phyloP scores from a whole-genome alignment of 2,329 filamentous ascomycete species.

The Albophoma yamanashiensis region DNA sequence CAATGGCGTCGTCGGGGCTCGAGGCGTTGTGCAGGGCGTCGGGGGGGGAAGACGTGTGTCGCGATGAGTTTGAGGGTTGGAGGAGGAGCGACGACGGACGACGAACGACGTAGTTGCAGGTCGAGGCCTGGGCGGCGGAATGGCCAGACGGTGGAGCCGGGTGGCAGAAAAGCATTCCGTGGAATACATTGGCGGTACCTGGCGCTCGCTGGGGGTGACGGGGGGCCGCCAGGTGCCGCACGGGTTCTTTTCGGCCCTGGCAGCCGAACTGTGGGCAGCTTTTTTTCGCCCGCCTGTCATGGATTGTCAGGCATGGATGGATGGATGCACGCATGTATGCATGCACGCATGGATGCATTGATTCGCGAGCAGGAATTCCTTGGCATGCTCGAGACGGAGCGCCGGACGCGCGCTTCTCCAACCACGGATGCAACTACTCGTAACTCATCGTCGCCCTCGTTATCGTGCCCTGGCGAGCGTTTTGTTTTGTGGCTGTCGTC shows the following conservation, averaged over 20 bases:
- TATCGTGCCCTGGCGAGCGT: too few species aligned
- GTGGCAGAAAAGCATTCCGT: neutral
- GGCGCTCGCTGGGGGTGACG: accelerated
- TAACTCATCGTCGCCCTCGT: neutral
- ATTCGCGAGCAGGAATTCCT: neutral
- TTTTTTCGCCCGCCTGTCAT: neutral
- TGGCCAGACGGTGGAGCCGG: neutral
- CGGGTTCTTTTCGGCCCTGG: neutral
- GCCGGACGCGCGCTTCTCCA: too few species aligned
- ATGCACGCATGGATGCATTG: too few species aligned
- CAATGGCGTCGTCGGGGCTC: neutral
- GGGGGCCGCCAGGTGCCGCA: neutral
- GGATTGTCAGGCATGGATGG: too few species aligned
- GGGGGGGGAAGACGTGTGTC: neutral
- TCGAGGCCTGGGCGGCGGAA: neutral
- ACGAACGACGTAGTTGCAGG: neutral
- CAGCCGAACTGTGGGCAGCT: neutral
- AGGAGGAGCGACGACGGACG: neutral
- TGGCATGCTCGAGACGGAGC: neutral
- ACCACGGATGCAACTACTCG: too few species aligned
- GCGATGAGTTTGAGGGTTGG: neutral
- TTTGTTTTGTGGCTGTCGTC: neutral
- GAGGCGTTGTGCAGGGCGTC: neutral
- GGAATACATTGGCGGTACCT: neutral
- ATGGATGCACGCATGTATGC: too few species aligned